Percentiles rank a stretch among this genome's conserved stretches.
These are phyloP conservation scores for Jatropha curcas DNA, from an alignment of 345 rosid genomes.

Conservation along the genomic window DNA sequence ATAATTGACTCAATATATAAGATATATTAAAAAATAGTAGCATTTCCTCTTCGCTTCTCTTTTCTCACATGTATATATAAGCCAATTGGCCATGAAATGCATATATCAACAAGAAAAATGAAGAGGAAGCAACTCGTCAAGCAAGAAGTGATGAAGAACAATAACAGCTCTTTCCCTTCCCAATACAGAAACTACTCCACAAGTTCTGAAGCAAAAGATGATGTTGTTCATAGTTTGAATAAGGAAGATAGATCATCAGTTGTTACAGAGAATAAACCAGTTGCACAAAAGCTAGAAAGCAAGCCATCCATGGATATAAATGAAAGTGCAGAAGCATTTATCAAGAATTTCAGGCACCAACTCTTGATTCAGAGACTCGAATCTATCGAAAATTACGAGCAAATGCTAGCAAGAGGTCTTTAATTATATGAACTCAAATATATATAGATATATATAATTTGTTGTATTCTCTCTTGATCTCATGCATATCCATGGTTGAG, in stretches of 20 bases:
- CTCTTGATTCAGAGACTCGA: slow-evolving; percentile 73
- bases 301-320: slow-evolving; percentile 62
- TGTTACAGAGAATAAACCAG: background rate
- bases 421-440: too few species aligned
- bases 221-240: background rate
- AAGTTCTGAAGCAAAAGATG: slow-evolving; percentile 19
- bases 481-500: too few species aligned
- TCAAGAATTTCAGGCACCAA: slow-evolving; percentile 62
- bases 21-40: background rate
- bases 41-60: background rate
- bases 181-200: slow-evolving; percentile 9
- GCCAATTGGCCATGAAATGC: background rate
- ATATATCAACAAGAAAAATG: background rate
- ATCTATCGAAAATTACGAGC: slow-evolving; percentile 63
- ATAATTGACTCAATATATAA: too few species aligned
- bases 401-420: slow-evolving; percentile 56
- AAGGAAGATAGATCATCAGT: background rate
- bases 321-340: slow-evolving; percentile 77
- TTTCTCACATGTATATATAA: background rate
- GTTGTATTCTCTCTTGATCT: too few species aligned
- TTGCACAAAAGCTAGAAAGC: slow-evolving; percentile 42
- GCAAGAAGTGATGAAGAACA: slow-evolving; percentile 20
- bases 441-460: too few species aligned
- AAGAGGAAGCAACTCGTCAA: background rate
- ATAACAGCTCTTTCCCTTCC: slow-evolving; percentile 25